Conservation (phyloP, 768 basidiomycete species). For the Dictyophora rubrovolvata region DNA sequence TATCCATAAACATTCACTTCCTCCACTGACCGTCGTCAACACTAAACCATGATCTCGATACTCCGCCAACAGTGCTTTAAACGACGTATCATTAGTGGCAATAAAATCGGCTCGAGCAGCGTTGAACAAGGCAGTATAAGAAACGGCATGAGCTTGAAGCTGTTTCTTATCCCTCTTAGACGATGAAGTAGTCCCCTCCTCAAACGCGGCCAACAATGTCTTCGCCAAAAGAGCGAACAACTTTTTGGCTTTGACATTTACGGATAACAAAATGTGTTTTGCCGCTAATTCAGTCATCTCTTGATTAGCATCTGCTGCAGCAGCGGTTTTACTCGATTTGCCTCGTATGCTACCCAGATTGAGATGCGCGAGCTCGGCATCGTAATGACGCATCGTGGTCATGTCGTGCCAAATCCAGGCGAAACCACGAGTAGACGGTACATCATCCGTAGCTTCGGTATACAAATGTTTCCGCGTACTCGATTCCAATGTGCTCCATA, state of each 20-base stretch:
- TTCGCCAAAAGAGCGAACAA: conserved; percentile 64
- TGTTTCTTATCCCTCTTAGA: conserved; percentile 22
- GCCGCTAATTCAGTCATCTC: conserved; percentile 69
- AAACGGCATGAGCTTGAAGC: conserved; percentile 41
- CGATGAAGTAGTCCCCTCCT: conserved; percentile 21
- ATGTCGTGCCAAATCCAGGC: conserved; percentile 84
- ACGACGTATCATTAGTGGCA: conserved; percentile 77
- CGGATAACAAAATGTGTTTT: conserved; percentile 72
- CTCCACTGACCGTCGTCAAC: conserved; percentile 21
- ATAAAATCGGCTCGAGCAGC: conserved; percentile 75
- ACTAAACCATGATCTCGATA: conserved; percentile 87
- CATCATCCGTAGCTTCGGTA: conserved; percentile 5
- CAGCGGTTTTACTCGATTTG: conserved; percentile 4
- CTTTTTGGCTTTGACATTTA: conserved; percentile 79
- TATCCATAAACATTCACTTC: conserved; percentile 4
- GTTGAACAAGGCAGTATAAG: conserved; percentile 61
- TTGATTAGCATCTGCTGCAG: conserved; percentile 15
- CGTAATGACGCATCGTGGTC: conserved; percentile 77
- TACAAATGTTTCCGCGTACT: conserved; percentile 30
- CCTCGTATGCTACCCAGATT: conserved; percentile 56
- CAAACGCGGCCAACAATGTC: conserved; percentile 55
- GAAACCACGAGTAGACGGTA: conserved; percentile 35
- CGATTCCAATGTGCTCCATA: conserved; percentile 72
- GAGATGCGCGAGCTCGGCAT: conserved; percentile 60
- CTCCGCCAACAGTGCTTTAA: conserved; percentile 75